A percentile compares a stretch with the other conserved stretches of the same genome.
Evolutionary conservation across 1,139 yeast genomes (phyloP).

Genomic region (Spathaspora sp.): DNA sequence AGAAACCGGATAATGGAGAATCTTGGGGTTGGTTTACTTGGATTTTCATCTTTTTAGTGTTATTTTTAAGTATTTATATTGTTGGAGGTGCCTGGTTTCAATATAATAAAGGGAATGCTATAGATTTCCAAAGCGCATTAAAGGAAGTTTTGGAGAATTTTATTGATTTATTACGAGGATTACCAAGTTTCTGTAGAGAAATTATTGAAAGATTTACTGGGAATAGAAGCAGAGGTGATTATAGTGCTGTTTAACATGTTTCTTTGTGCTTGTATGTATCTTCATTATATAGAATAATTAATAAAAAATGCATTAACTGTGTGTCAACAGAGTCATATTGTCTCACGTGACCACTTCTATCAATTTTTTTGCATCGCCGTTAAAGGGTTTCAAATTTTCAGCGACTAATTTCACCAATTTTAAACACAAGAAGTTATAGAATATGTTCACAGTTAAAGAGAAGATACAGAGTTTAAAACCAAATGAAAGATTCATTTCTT

Average conservation of each 20-base stretch:
- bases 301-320: background rate
- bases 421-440: background rate
- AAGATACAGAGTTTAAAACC: constrained; percentile 49
- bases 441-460: constrained; percentile 31
- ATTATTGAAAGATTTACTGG: constrained; percentile 71
- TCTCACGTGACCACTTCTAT: background rate
- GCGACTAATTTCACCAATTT: background rate
- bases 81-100: constrained; percentile 82
- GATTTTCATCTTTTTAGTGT: constrained; percentile 64
- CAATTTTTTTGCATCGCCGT: background rate
- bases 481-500: constrained; percentile 69
- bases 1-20: constrained; percentile 37
- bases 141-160: constrained; percentile 75
- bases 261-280: background rate
- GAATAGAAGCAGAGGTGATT: constrained; percentile 74
- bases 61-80: constrained; percentile 69
- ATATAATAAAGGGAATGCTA: constrained; percentile 51
- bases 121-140: constrained; percentile 52
- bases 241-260: constrained; percentile 72
- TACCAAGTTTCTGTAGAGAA: constrained; percentile 74
- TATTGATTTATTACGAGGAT: constrained; percentile 54
- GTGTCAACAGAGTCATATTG: background rate
- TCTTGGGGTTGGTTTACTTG: constrained; percentile 81
- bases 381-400: background rate
- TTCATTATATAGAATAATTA: background rate